Evolutionary conservation across 2,329 filamentous ascomycete genomes (phyloP).

Genomic region (Penicillium sp.): DNA sequence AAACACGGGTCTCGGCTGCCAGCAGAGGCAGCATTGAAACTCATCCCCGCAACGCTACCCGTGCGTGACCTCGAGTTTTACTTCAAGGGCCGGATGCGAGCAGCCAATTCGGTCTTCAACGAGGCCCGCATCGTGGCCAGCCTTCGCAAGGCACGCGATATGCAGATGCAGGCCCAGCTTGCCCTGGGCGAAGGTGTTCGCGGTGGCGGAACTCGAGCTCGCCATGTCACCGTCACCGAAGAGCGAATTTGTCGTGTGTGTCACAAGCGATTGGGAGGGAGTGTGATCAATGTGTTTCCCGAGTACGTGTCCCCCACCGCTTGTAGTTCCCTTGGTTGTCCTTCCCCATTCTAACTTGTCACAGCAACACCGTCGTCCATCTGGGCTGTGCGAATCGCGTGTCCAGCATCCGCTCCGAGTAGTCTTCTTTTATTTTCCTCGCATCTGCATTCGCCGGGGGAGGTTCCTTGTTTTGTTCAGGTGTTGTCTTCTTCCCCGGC

Average conservation of each 20-base stretch:
- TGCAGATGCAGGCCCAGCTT: slow-evolving; percentile 75
- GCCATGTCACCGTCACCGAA: slow-evolving; percentile 80
- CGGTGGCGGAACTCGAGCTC: slow-evolving; percentile 62
- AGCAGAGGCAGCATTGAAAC: slow-evolving; percentile 79
- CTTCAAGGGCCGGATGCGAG: slow-evolving; percentile 87
- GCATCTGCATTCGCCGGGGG: slow-evolving; percentile 17
- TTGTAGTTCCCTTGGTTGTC: neutral
- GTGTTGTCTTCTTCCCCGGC: slow-evolving; percentile 26
- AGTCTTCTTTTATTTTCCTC: slow-evolving; percentile 23
- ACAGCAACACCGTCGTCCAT: slow-evolving; percentile 70
- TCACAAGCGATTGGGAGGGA: slow-evolving; percentile 88
- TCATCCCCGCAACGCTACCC: slow-evolving; percentile 82
- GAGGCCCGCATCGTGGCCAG: slow-evolving; percentile 78
- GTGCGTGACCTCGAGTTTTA: slow-evolving; percentile 84
- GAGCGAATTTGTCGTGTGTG: slow-evolving; percentile 91
- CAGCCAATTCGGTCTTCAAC: slow-evolving; percentile 80
- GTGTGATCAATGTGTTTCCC: slow-evolving; percentile 87
- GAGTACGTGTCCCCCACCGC: slow-evolving; percentile 62
- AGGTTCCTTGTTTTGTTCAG: slow-evolving; percentile 5
- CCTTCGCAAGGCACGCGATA: slow-evolving; percentile 77
- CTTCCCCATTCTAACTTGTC: slow-evolving; percentile 27
- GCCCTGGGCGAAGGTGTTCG: slow-evolving; percentile 70
- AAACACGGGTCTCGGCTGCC: slow-evolving; percentile 91
- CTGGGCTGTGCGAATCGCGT: slow-evolving; percentile 72
- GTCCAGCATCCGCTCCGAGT: slow-evolving; percentile 33